A percentile compares a stretch with the other conserved stretches of the same genome.
Evolutionary conservation across 352 stramenopile genomes (phyloP).

Genomic region (Globisporangium parvum): DNA sequence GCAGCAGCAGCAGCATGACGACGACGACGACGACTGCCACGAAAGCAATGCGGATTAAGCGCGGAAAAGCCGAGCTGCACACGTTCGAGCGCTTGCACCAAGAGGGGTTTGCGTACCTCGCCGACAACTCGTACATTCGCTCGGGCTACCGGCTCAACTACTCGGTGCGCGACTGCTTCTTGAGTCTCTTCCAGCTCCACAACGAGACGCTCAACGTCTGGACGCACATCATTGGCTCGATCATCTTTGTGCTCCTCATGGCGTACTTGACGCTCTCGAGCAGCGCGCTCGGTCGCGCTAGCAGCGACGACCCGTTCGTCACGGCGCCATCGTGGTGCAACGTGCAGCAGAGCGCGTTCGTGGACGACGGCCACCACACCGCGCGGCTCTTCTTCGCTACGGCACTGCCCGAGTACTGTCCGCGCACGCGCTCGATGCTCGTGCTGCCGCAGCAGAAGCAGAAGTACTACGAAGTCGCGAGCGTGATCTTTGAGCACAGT

Average conservation of each 20-base stretch:
- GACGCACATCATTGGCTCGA: constrained; percentile 82
- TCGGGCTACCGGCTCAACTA: constrained; percentile 84
- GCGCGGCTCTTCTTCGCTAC: constrained; percentile 34
- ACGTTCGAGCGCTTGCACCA: constrained; percentile 74
- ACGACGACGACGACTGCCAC: constrained; percentile 4
- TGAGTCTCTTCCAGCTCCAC: constrained; percentile 82
- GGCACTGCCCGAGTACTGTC: constrained; percentile 36
- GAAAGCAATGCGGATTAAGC: constrained; percentile 2
- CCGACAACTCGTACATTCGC: constrained; percentile 85
- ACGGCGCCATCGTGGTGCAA: constrained; percentile 28
- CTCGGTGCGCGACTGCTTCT: constrained; percentile 65
- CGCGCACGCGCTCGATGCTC: constrained; percentile 15
- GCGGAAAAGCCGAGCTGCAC: constrained; percentile 32
- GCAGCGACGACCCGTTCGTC: constrained; percentile 7
- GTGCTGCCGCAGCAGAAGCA: constrained; percentile 18
- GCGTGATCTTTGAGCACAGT: constrained; percentile 78
- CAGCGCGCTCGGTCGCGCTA: constrained; percentile 24
- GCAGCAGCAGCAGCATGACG: constrained; percentile 17
- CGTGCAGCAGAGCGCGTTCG: constrained; percentile 22
- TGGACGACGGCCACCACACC: constrained; percentile 48
- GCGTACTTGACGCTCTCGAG: constrained; percentile 59
- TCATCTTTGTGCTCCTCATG: constrained; percentile 82
- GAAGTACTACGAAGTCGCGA: constrained; percentile 72
- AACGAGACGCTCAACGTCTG: constrained; percentile 88
- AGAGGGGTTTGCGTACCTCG: constrained; percentile 75